Evolutionary conservation across 352 stramenopile genomes (phyloP).

Genomic region (Bremia lactucae): DNA sequence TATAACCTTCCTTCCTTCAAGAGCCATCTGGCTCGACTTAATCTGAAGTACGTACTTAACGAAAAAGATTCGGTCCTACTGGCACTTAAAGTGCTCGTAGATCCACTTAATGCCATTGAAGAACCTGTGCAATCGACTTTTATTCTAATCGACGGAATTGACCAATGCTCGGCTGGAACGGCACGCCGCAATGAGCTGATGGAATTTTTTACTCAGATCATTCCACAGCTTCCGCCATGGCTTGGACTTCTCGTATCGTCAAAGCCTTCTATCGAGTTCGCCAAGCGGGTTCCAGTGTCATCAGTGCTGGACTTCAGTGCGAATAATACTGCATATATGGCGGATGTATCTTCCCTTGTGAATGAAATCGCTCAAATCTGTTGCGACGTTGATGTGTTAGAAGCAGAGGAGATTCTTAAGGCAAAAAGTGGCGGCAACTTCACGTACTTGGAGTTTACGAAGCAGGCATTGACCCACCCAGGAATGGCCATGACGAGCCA

Average conservation of each 20-base stretch:
- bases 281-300: conserved; percentile 44
- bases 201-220: conserved; percentile 48
- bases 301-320: conserved; percentile 67
- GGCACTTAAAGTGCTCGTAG: conserved; percentile 61
- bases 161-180: conserved; percentile 39
- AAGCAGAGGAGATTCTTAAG: conserved; percentile 46
- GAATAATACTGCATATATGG: conserved; percentile 46
- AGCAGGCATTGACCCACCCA: conserved; percentile 59
- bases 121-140: conserved; percentile 52
- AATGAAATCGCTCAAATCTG: conserved; percentile 51
- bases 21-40: conserved; percentile 70
- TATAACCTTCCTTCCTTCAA: conserved; percentile 59
- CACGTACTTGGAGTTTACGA: conserved; percentile 71
- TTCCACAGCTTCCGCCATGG: conserved; percentile 58
- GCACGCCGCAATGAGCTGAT: conserved; percentile 53
- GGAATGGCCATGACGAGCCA: conserved; percentile 31
- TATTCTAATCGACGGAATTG: conserved; percentile 61
- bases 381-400: conserved; percentile 23
- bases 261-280: conserved; percentile 54
- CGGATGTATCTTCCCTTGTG: conserved; percentile 42
- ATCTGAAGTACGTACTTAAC: conserved; percentile 73
- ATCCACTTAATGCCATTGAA: conserved; percentile 57
- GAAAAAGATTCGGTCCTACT: conserved; percentile 59
- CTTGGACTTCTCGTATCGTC: conserved; percentile 59
- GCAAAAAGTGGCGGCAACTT: conserved; percentile 69